Evolutionary conservation across 768 basidiomycete species (phyloP).

Genomic region (Tricholoma bakamatsutake): DNA sequence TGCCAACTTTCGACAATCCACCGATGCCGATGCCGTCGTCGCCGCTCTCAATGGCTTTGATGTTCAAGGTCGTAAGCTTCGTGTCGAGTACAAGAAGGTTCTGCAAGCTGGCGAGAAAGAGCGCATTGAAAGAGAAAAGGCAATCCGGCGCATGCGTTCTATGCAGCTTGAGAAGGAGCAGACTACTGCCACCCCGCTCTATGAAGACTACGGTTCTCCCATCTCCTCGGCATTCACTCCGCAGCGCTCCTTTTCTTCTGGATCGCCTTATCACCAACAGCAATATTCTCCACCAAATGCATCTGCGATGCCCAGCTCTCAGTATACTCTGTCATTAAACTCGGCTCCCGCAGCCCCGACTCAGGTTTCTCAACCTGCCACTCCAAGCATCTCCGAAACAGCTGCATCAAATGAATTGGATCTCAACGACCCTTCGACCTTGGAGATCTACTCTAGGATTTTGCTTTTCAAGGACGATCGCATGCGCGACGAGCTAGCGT

Average conservation of each 20-base stretch:
- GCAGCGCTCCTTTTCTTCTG: conserved; percentile 69
- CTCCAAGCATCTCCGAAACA: conserved; percentile 65
- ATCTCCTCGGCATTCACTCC: conserved; percentile 56
- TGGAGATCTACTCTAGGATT: conserved; percentile 97
- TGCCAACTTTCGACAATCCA: conserved; percentile 91
- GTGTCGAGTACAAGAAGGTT: conserved; percentile 99
- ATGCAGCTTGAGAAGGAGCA: conserved; percentile 93
- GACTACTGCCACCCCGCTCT: conserved; percentile 42
- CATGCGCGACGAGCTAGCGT: conserved; percentile 96
- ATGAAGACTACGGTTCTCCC: conserved; percentile 71
- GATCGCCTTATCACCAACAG: conserved; percentile 52
- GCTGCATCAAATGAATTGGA: conserved; percentile 71
- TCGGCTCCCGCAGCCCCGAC: conserved; percentile 47
- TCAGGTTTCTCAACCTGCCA: conserved; percentile 49
- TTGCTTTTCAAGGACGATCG: conserved; percentile 96
- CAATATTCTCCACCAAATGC: conserved; percentile 66
- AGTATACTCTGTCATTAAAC: conserved; percentile 37
- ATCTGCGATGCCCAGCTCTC: conserved; percentile 38
- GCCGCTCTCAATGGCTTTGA: conserved; percentile 95
- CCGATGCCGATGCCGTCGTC: conserved; percentile 92
- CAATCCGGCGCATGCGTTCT: conserved; percentile 93
- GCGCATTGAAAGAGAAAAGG: conserved; percentile 97
- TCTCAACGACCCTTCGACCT: conserved; percentile 89
- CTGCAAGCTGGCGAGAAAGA: conserved; percentile 99
- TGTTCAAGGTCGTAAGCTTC: conserved; percentile 92